phyloP scores from a whole-genome alignment of 2,329 filamentous ascomycete genomes.

The Aspergillus quadrilineatus region DNA sequence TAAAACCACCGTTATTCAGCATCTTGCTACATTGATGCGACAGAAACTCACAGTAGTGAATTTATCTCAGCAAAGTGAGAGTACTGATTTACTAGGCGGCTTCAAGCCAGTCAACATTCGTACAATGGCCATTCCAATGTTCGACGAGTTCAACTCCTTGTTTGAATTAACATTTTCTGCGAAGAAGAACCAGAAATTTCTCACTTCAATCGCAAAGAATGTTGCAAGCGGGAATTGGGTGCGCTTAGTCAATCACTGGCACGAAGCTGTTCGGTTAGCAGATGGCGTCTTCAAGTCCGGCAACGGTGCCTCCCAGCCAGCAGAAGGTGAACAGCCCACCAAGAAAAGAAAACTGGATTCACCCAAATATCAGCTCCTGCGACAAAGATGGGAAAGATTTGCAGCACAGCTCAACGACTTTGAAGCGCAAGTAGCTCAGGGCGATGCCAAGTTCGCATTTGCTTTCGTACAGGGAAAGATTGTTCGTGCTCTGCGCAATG shows the following conservation, averaged over 20 bases:
- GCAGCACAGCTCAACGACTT: slow-evolving; percentile 72
- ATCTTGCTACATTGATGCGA: slow-evolving; percentile 78
- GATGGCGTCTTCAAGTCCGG: slow-evolving; percentile 60
- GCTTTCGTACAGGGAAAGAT: slow-evolving; percentile 95
- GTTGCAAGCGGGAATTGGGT: slow-evolving; percentile 82
- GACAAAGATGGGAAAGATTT: slow-evolving; percentile 79
- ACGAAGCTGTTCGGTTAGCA: slow-evolving; percentile 85
- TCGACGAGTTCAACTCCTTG: slow-evolving; percentile 89
- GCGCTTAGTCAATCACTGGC: slow-evolving; percentile 82
- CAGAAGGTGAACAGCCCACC: slow-evolving; percentile 57
- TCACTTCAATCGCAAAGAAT: slow-evolving; percentile 76
- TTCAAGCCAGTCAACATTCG: slow-evolving; percentile 95
- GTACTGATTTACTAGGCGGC: slow-evolving; percentile 89
- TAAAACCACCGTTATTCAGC: slow-evolving; percentile 95
- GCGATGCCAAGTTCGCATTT: slow-evolving; percentile 80
- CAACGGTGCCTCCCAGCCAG: slow-evolving; percentile 48
- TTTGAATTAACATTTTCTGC: slow-evolving; percentile 85
- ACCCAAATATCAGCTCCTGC: slow-evolving; percentile 54
- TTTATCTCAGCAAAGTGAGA: slow-evolving; percentile 95
- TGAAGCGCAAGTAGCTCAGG: slow-evolving; percentile 71
- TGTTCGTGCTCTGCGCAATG: slow-evolving; percentile 91
- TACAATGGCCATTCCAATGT: slow-evolving; percentile 80
- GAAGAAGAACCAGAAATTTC: slow-evolving; percentile 82
- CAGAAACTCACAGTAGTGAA: slow-evolving; percentile 92
- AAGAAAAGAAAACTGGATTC: slow-evolving; percentile 69